Evolutionary conservation across 371 early-diverging fungal genomes (phyloP), one percentile per base, ranked within the genome.

Genomic region (Cokeromyces recurvatus): DNA sequence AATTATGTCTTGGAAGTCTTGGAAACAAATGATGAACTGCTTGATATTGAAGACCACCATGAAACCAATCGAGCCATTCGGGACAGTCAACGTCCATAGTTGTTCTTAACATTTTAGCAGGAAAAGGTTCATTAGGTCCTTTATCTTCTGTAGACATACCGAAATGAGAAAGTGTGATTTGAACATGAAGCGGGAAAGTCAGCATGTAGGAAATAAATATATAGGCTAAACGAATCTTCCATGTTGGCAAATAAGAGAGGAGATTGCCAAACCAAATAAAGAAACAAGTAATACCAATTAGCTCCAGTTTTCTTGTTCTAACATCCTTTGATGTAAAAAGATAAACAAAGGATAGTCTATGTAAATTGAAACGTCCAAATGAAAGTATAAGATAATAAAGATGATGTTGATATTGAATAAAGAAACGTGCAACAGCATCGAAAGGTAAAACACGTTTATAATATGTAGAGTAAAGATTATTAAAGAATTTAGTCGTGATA

Each of bases 51-150:
- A 96, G 74, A 4, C 96, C 97, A 42, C 97, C 97, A 53, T 97
- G 97, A 74, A 95, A 90, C 95, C 95, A 95, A 60, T 97, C 96
- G 34, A 97, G 51, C 90, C 90, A 95, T 51, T 66, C 68, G 9
- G 95, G 91, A 68, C 97, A 97, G 50, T 92, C 91, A 0, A 95
- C 91, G 68, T 97, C 94, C 92, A 95, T 94, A n/a, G 92, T 92
- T 0, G 97, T 97, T 42, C 95, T 80, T 25, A 94, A 68, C 75
- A 84, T 87, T 59, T 87, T 86, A 32, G 82, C 87, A 2, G 90
- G 84, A 57, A 91, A 95, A 24, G 83, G 72, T 59, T 92, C 92
- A 23, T 72, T 61, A 0, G 84, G 81, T 15, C 84, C 84, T 32
- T 78, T 61, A 27, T 88, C 87, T 50, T 84, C 85, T 3, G 91